Conservation (phyloP, 257 asterid species). For the Nicotiana knightiana region DNA sequence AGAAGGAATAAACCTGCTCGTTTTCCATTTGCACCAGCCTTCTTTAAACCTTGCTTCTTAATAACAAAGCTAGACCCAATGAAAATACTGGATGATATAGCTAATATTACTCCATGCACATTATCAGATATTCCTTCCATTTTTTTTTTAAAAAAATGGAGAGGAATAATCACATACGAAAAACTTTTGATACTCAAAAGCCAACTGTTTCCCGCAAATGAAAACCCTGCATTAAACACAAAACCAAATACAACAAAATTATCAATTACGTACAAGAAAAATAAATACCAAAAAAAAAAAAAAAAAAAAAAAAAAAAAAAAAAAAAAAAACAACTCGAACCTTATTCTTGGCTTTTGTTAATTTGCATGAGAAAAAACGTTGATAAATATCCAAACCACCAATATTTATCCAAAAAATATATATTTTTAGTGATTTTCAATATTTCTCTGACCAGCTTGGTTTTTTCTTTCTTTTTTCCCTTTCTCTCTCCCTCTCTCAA, state of each 20-base stretch:
- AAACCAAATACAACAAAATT: not conserved
- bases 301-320: not conserved
- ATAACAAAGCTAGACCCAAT: slow-evolving; percentile 35
- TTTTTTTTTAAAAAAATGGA: slow-evolving; percentile 23
- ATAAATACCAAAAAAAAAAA: not conserved
- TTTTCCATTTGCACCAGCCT: slow-evolving; percentile 23
- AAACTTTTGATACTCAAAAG: not conserved
- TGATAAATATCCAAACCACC: not conserved
- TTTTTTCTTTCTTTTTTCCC: not conserved
- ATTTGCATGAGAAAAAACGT: not conserved
- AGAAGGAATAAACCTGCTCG: slow-evolving; percentile 23
- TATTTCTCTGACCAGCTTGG: not conserved
- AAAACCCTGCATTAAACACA: not conserved
- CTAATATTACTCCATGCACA: slow-evolving; percentile 27
- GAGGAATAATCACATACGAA: not conserved
- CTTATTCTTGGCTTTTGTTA: not conserved
- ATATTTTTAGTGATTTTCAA: not conserved
- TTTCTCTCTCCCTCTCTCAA: slow-evolving; percentile 7
- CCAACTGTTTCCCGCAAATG: not conserved
- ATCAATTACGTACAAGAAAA: not conserved
- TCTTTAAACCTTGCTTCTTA: slow-evolving; percentile 33
- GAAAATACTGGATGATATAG: slow-evolving; percentile 33
- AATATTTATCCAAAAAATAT: not conserved
- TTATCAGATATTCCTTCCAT: slow-evolving; percentile 35
- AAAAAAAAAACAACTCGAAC: not conserved